phyloP scores from a whole-genome alignment of 139 green algal genomes.

The Picochlorum costavermella region DNA sequence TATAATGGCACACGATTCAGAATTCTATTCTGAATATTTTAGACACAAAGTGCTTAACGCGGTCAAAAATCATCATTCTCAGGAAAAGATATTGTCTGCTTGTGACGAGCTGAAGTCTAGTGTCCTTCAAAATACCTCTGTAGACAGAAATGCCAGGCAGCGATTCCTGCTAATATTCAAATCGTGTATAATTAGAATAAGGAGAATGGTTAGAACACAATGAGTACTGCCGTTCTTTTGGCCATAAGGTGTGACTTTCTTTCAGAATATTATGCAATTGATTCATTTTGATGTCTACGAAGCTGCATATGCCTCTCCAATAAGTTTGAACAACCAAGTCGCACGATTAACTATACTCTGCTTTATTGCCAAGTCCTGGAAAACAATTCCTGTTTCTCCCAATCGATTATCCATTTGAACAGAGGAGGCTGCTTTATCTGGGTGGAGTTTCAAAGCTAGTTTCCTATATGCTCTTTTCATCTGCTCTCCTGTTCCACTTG shows the following conservation, averaged over 20 bases:
- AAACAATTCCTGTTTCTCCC: not conserved
- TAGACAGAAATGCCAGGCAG: too few species aligned
- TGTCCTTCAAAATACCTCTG: too few species aligned
- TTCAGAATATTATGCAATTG: too few species aligned
- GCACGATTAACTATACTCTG: slow-evolving; percentile 11
- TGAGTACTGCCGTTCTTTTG: too few species aligned
- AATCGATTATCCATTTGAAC: slow-evolving; percentile 2
- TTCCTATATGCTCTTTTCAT: slow-evolving; percentile 78
- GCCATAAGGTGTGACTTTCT: too few species aligned
- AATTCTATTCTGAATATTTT: not conserved
- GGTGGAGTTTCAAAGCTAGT: slow-evolving; percentile 75
- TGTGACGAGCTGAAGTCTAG: too few species aligned
- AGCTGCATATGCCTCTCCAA: slow-evolving; percentile 14
- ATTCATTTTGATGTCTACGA: too few species aligned
- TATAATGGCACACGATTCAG: not conserved
- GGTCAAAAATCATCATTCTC: not conserved
- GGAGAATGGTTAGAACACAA: too few species aligned
- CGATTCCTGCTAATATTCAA: too few species aligned
- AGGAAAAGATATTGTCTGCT: too few species aligned
- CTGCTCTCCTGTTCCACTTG: slow-evolving; percentile 23
- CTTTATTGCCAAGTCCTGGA: not conserved
- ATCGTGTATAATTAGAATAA: too few species aligned
- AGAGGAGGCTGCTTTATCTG: slow-evolving; percentile 45
- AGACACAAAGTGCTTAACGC: not conserved
- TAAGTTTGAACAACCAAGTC: slow-evolving; percentile 27